Conservation (phyloP, 2,329 filamentous ascomycete species). For the Paecilomyces variotii region DNA sequence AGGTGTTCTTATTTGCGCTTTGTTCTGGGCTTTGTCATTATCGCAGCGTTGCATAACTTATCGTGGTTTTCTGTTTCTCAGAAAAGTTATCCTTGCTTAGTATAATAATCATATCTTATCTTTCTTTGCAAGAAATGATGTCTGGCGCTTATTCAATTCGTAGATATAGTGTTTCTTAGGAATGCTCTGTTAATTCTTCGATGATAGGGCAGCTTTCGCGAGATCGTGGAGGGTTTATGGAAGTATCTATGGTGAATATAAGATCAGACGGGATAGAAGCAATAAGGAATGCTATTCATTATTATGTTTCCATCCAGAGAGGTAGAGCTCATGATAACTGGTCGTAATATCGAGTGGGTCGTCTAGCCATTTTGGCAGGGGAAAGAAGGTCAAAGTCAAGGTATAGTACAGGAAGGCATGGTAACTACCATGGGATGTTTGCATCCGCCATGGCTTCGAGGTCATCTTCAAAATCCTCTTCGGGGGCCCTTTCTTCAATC, state of each 20-base stretch:
- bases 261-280: not conserved
- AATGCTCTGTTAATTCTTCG: not conserved
- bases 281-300: not conserved
- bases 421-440: constrained; percentile 10
- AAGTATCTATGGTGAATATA: not conserved
- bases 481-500: constrained; percentile 28
- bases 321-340: not conserved
- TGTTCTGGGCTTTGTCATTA: not conserved
- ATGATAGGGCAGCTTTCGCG: too few relatives aligned
- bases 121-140: not conserved
- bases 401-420: not conserved
- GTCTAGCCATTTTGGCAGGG: not conserved
- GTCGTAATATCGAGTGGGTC: not conserved
- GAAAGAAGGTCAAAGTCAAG: not conserved
- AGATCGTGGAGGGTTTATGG: not conserved
- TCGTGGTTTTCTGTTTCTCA: not conserved
- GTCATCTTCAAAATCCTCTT: constrained; percentile 50
- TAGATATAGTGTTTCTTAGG: not conserved
- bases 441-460: constrained; percentile 55
- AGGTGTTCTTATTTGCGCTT: constrained; percentile 4
- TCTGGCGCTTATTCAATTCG: not conserved
- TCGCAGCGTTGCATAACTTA: not conserved
- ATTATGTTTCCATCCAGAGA: not conserved
- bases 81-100: not conserved
- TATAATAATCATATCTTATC: not conserved